phyloP scores from a whole-genome alignment of 2,329 filamentous ascomycete genomes.

The Aspergillus versicolor region DNA sequence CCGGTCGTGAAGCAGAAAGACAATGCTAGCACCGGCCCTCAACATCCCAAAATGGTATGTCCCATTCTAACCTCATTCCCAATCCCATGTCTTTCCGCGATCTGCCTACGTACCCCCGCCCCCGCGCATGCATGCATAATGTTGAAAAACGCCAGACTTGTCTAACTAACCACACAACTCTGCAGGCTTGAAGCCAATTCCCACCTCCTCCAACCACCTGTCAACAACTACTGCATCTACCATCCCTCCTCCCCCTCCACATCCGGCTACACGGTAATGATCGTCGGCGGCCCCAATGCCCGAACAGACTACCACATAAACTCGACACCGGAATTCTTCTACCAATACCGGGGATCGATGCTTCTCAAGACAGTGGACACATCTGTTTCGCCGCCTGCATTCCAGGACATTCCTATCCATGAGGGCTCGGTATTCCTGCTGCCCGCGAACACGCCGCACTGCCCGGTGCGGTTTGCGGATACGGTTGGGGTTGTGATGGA shows the following conservation, averaged over 20 bases:
- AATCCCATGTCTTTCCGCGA: background rate
- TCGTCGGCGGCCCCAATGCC: slow-evolving; percentile 93
- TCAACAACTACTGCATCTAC: slow-evolving; percentile 98
- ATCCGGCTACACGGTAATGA: slow-evolving; percentile 86
- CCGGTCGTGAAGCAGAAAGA: background rate
- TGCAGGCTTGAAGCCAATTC: slow-evolving; percentile 84
- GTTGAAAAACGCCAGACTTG: background rate
- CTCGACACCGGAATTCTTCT: slow-evolving; percentile 95
- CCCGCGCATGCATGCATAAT: slow-evolving; percentile 12
- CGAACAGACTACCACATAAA: slow-evolving; percentile 99
- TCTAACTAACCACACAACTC: background rate
- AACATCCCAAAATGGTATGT: slow-evolving; percentile 49
- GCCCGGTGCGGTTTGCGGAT: slow-evolving; percentile 87
- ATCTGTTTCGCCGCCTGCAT: slow-evolving; percentile 52
- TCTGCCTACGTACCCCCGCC: slow-evolving; percentile 13
- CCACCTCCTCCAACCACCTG: slow-evolving; percentile 86
- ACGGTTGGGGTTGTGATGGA: slow-evolving; percentile 95
- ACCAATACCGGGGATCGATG: slow-evolving; percentile 92
- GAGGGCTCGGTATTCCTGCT: slow-evolving; percentile 94
- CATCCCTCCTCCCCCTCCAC: slow-evolving; percentile 67
- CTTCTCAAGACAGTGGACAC: slow-evolving; percentile 84
- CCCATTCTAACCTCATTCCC: background rate
- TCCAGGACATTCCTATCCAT: slow-evolving; percentile 82
- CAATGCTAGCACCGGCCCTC: slow-evolving; percentile 41
- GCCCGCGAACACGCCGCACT: slow-evolving; percentile 92